phyloP scores from a whole-genome alignment of 2,329 filamentous ascomycete species.

The Aspergillus pseudoglaucus region DNA sequence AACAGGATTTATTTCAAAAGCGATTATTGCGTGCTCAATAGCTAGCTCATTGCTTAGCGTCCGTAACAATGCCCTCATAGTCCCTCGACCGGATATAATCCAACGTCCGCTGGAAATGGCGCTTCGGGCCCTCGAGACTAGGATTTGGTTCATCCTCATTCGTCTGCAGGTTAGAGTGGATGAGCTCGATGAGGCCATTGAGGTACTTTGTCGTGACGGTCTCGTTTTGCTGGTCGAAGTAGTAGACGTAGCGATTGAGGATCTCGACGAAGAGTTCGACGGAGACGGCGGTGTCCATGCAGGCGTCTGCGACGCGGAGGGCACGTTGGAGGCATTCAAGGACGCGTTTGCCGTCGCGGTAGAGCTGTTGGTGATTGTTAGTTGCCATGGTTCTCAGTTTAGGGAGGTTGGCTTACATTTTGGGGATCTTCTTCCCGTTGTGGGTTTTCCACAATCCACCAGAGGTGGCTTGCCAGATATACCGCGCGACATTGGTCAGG shows the following conservation, averaged over 20 bases:
- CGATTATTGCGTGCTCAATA: neutral
- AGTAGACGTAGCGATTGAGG: constrained; percentile 95
- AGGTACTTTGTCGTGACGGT: constrained; percentile 97
- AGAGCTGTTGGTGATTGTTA: constrained; percentile 56
- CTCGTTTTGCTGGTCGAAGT: constrained; percentile 98
- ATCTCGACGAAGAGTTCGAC: constrained; percentile 99
- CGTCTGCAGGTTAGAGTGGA: constrained; percentile 88
- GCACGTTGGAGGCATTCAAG: constrained; percentile 94
- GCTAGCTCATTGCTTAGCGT: constrained; percentile 43
- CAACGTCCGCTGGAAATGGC: constrained; percentile 89
- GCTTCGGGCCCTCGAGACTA: constrained; percentile 79
- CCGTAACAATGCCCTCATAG: constrained; percentile 83
- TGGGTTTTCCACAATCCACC: constrained; percentile 88
- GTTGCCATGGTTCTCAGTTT: constrained; percentile 1
- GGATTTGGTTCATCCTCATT: constrained; percentile 62
- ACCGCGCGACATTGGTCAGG: constrained; percentile 96
- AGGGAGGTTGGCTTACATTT: constrained; percentile 51
- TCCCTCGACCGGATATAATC: constrained; percentile 89
- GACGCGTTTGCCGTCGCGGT: constrained; percentile 94
- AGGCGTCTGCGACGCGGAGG: constrained; percentile 91
- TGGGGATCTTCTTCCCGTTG: constrained; percentile 75
- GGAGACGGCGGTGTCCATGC: constrained; percentile 96
- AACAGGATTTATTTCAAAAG: too few species aligned
- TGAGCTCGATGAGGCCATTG: constrained; percentile 95
- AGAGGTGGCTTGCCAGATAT: constrained; percentile 91